Evolutionary conservation across 129 eudicot species (phyloP).

Genomic region (Heracleum sosnowskyi): DNA sequence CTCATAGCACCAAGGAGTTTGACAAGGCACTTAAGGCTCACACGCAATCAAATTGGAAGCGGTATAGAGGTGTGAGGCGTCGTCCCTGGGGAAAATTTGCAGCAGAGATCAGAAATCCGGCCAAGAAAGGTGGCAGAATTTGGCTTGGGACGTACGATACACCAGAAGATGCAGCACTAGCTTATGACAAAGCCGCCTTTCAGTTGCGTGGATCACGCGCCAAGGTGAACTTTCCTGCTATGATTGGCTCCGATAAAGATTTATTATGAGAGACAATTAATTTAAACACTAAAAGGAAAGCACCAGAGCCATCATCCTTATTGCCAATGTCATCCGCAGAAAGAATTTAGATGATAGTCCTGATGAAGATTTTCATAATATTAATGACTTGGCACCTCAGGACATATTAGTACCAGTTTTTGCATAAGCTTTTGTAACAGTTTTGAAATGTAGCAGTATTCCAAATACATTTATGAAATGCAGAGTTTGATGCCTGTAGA

Average conservation of each 20-base stretch:
- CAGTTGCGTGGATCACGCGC: constrained; percentile 15
- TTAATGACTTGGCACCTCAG: neutral
- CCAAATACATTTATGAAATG: neutral
- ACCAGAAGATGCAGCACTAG: constrained; percentile 22
- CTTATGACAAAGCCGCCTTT: constrained; percentile 20
- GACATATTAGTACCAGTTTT: neutral
- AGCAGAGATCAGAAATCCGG: constrained; percentile 32
- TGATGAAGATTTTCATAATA: neutral
- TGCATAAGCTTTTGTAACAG: neutral
- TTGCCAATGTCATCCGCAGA: neutral
- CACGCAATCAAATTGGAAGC: constrained; percentile 10
- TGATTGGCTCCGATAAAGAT: constrained; percentile 12
- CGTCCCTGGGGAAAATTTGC: constrained; percentile 41
- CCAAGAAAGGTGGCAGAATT: constrained; percentile 17
- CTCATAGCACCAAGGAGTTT: neutral
- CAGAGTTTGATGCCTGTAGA: neutral
- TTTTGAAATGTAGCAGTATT: neutral
- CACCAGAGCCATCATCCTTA: constrained; percentile 2
- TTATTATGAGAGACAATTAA: neutral
- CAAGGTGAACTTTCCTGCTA: constrained; percentile 12
- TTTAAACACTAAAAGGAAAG: neutral
- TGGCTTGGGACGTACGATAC: constrained; percentile 22
- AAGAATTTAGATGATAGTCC: neutral
- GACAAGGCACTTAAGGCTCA: neutral
- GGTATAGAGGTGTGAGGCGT: constrained; percentile 32